Percentiles rank a stretch among this genome's conserved stretches.
Conservation (phyloP, 805 yeast genomes). For the Ogataea ramenticola region DNA sequence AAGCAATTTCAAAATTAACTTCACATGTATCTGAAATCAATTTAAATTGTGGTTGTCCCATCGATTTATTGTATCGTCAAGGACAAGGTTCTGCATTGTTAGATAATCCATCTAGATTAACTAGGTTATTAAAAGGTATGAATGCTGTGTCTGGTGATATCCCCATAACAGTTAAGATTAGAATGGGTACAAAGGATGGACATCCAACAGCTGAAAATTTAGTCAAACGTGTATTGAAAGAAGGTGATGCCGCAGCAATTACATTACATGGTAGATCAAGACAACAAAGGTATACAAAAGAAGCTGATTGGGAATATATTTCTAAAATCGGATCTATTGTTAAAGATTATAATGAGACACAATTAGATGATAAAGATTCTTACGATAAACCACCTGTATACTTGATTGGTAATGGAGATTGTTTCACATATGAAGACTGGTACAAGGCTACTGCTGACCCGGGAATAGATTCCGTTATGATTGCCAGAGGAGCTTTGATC, state of each 20-base stretch:
- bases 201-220: conserved; percentile 83
- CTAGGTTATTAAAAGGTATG: conserved; percentile 82
- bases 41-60: conserved; percentile 96
- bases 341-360: conserved; percentile 46
- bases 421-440: conserved; percentile 85
- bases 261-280: conserved; percentile 95
- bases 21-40: conserved; percentile 73
- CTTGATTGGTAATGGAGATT: conserved; percentile 93
- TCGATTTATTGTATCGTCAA: conserved; percentile 84
- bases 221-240: conserved; percentile 63
- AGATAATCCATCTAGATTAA: conserved; percentile 79
- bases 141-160: conserved; percentile 80
- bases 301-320: conserved; percentile 91
- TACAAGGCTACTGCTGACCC: conserved; percentile 55
- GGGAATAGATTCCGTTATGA: conserved; percentile 90
- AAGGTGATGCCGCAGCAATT: conserved; percentile 81
- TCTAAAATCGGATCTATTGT: conserved; percentile 64
- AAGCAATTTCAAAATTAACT: conserved; percentile 54
- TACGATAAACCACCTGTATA: conserved; percentile 58
- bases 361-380: conserved; percentile 52
- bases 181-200: conserved; percentile 84
- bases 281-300: conserved; percentile 87
- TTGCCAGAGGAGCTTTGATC: conserved; percentile 94
- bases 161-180: conserved; percentile 85
- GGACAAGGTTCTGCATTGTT: conserved; percentile 95